phyloP scores from a whole-genome alignment of 1,139 yeast genomes.

The Geotrichum siamense region DNA sequence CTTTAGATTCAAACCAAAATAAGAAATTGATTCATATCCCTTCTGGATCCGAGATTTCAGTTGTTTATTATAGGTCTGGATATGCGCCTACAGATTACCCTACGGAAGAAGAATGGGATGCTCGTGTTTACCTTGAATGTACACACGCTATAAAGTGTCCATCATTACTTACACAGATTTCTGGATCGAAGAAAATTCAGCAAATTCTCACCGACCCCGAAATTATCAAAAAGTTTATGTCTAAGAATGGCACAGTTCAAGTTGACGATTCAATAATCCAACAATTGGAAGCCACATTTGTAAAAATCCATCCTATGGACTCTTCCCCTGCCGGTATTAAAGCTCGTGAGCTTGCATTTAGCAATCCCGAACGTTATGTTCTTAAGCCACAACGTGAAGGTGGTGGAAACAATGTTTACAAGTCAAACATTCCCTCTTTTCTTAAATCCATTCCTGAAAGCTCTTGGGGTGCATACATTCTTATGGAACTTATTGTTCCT shows the following conservation, averaged over 20 bases:
- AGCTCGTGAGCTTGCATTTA: slow-evolving; percentile 64
- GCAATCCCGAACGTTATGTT: slow-evolving; percentile 63
- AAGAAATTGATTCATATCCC: slow-evolving; percentile 41
- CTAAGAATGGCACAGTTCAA: slow-evolving; percentile 36
- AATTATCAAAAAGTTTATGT: slow-evolving; percentile 41
- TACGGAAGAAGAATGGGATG: slow-evolving; percentile 60
- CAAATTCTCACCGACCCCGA: slow-evolving; percentile 64
- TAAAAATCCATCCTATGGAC: slow-evolving; percentile 79
- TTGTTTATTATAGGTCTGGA: slow-evolving; percentile 85
- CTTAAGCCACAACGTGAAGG: slow-evolving; percentile 98
- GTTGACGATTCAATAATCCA: slow-evolving; percentile 29
- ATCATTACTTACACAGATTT: slow-evolving; percentile 74
- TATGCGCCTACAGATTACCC: slow-evolving; percentile 75
- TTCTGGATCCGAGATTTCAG: slow-evolving; percentile 67
- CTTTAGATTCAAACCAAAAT: slow-evolving; percentile 12
- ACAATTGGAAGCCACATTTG: slow-evolving; percentile 58
- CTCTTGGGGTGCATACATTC: slow-evolving; percentile 84
- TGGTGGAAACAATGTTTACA: slow-evolving; percentile 86
- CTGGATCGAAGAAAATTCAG: slow-evolving; percentile 91
- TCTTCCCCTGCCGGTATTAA: slow-evolving; percentile 48
- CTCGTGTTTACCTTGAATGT: slow-evolving; percentile 63
- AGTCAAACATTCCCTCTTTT: slow-evolving; percentile 71
- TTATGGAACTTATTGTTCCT: slow-evolving; percentile 89
- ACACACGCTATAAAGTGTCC: slow-evolving; percentile 87
- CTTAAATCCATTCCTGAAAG: slow-evolving; percentile 52